Evolutionary conservation across 495 filamentous ascomycete genomes (phyloP), one percentile per base, ranked within the genome.

Genomic region (Neurospora sp.): DNA sequence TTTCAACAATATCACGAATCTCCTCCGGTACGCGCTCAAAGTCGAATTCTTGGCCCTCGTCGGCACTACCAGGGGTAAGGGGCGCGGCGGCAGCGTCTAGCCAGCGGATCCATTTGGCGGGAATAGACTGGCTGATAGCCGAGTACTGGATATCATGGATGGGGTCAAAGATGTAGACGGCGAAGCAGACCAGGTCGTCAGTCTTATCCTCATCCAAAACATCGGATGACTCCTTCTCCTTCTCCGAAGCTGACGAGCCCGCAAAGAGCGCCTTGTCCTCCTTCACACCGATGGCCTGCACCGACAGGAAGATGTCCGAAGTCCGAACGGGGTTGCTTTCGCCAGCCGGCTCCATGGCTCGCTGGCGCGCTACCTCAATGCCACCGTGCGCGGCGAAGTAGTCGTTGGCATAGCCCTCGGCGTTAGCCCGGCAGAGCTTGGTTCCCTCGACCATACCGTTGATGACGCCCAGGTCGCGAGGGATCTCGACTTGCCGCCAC

Each of bases 231-330:
- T 89, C 85, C 75, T 90, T 88, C 76, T 85, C 82, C 72, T 83
- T 83, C 73, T 84, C 85, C 22, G 78, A 79, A 0, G 83, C 80
- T 22, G 83, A 74, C 48, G 81, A 80, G 37, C 83, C 81, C 6
- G 84, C 84, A 84, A 97, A 97, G 0, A 97, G 86, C 3, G 90
- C 89, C 61, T 84, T 79, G 44, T 89, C 88, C 16, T 83, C 82
- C 77, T 93, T 89, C 3, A 79, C 73, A 69, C 83, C 85, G 76
- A 98, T 88, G 3, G 96, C 93, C 82, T 98, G 96, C 66, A 98
- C 91, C 27, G 94, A 89, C 14, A 99, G 87, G 88, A 98, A 99
- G 74, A 99, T 93, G 79, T 99, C 94, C 74, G 92, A 95, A 80
- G 89, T 94, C 61, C 96, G 90, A 27, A 94, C 92, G 8, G 96